A percentile compares a stretch with the other conserved stretches of the same genome.
These are phyloP conservation scores for Paspalum vaginatum DNA, from an alignment of 176 grass and related monocot species.

Conservation along the genomic window DNA sequence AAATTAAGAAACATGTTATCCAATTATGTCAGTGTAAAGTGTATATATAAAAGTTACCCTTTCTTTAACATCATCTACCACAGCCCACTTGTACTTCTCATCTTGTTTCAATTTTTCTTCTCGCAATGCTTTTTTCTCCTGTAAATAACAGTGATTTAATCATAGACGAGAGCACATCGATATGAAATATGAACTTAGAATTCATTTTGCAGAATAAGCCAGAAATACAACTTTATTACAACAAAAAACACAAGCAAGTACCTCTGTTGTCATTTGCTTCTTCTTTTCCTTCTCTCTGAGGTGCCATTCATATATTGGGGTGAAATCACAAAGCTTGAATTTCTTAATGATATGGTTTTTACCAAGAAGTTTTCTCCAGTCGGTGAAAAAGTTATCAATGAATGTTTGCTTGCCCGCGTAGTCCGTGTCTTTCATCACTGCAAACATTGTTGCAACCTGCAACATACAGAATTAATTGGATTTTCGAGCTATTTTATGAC, in stretches of 20 bases:
- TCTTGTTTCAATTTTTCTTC: constrained; percentile 94
- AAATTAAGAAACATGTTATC: not conserved
- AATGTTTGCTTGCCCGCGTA: constrained; percentile 70
- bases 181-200: constrained; percentile 15
- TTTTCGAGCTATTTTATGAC: not conserved
- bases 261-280: constrained; percentile 95
- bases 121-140: constrained; percentile 83
- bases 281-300: constrained; percentile 89
- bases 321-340: constrained; percentile 87
- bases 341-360: constrained; percentile 91
- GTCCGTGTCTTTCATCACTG: constrained; percentile 92
- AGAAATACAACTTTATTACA: constrained; percentile 18
- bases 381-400: constrained; percentile 79
- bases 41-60: constrained; percentile 58
- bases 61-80: constrained; percentile 90
- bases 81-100: constrained; percentile 96
- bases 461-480: constrained; percentile 18
- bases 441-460: constrained; percentile 99
- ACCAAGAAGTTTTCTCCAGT: constrained; percentile 87
- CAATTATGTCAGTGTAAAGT: not conserved
- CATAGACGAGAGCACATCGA: not conserved
- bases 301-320: constrained; percentile 97
- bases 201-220: constrained; percentile 32
- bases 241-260: constrained; percentile 36
- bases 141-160: constrained; percentile 32